Conservation (phyloP, 176 grass and related monocot species). For the Cenchrus americanus region DNA sequence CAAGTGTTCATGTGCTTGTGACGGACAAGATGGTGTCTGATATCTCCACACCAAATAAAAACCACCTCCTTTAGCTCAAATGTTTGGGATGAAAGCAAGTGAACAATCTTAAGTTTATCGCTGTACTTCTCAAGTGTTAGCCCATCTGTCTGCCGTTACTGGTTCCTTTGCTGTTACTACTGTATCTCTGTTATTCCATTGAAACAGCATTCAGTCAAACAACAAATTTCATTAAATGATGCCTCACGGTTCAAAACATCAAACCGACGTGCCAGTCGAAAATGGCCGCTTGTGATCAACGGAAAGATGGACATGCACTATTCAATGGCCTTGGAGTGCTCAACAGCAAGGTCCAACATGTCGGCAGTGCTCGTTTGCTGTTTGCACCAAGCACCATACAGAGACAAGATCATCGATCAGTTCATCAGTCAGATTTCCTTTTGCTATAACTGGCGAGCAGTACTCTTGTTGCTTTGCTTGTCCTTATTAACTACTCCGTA, state of each 20-base stretch:
- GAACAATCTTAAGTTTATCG: too few relatives aligned
- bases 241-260: background rate
- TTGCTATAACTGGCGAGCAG: background rate
- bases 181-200: background rate
- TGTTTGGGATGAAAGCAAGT: too few relatives aligned
- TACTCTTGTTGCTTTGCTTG: too few relatives aligned
- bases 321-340: constrained; percentile 66
- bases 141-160: too few relatives aligned
- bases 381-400: background rate
- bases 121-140: too few relatives aligned
- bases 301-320: too few relatives aligned
- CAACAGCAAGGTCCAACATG: constrained; percentile 88
- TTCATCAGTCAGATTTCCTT: background rate
- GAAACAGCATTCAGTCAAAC: background rate
- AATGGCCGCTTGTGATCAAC: too few relatives aligned
- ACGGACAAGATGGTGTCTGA: too few relatives aligned
- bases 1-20: too few relatives aligned
- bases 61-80: too few relatives aligned
- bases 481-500: background rate
- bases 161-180: too few relatives aligned
- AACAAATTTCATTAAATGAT: background rate
- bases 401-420: background rate
- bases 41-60: too few relatives aligned
- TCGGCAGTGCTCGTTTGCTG: constrained; percentile 93
- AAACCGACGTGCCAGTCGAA: background rate